Conservation (phyloP, 768 basidiomycete genomes). For the Mycena maculata region DNA sequence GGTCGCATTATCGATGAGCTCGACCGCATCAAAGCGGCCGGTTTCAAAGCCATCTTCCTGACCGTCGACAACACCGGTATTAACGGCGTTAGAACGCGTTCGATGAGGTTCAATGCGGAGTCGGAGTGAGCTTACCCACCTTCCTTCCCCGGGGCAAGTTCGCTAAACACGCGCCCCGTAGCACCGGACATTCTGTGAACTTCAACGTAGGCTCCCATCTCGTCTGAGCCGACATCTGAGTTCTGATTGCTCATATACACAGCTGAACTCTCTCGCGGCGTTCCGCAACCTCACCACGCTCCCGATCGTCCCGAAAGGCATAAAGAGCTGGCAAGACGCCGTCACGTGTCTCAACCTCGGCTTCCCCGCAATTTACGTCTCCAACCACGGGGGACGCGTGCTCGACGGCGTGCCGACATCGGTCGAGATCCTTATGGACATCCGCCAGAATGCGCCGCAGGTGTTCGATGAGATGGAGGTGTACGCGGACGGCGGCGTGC, state of each 20-base stretch:
- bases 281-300: conserved; percentile 43
- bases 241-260: not conserved
- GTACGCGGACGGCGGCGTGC: conserved; percentile 59
- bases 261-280: conserved; percentile 34
- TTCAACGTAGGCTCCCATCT: conserved; percentile 32
- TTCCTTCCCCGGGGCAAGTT: not conserved
- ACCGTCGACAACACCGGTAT: conserved; percentile 49
- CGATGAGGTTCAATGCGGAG: conserved; percentile 33
- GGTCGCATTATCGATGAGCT: conserved; percentile 38
- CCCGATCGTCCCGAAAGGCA: conserved; percentile 44
- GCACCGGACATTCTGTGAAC: conserved; percentile 39
- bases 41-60: conserved; percentile 48
- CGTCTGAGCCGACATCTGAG: not conserved
- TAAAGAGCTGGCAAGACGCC: conserved; percentile 47
- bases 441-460: conserved; percentile 51
- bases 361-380: conserved; percentile 52
- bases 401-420: conserved; percentile 52
- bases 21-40: conserved; percentile 40
- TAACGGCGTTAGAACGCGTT: conserved; percentile 42
- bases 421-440: conserved; percentile 53
- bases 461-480: conserved; percentile 54
- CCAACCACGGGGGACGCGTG: conserved; percentile 53
- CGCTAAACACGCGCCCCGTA: conserved; percentile 4
- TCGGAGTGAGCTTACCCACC: conserved; percentile 20
- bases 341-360: conserved; percentile 49